Percentiles rank a stretch among this genome's conserved stretches.
phyloP scores from a whole-genome alignment of 768 basidiomycete species.

The Suillus plorans region DNA sequence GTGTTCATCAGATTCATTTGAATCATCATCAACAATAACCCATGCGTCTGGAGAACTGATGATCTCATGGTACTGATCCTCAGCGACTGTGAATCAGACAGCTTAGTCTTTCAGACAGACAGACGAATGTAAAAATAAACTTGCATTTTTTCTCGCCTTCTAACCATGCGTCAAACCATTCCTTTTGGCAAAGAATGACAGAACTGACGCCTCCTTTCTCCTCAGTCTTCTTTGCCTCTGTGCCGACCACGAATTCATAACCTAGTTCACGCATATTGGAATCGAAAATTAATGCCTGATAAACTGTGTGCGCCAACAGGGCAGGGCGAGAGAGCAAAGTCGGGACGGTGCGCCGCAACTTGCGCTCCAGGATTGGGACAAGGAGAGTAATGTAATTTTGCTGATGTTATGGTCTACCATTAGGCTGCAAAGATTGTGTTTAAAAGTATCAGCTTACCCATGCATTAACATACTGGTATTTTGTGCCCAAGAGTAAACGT shows the following conservation, averaged over 20 bases:
- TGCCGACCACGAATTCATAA: conserved; percentile 47
- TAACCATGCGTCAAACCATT: conserved; percentile 93
- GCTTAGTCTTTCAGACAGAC: neutral
- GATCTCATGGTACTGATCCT: conserved; percentile 83
- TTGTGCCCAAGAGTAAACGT: conserved; percentile 60
- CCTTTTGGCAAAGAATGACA: conserved; percentile 74
- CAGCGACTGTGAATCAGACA: conserved; percentile 59
- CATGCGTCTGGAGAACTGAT: conserved; percentile 84
- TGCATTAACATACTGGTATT: conserved; percentile 64
- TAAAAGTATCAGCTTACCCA: conserved; percentile 52
- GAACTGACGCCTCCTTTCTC: conserved; percentile 80
- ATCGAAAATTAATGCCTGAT: conserved; percentile 90
- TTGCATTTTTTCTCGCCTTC: conserved; percentile 85
- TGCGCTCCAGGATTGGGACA: conserved; percentile 72
- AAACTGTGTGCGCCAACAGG: conserved; percentile 92
- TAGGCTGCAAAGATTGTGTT: conserved; percentile 2
- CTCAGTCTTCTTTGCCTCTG: conserved; percentile 22
- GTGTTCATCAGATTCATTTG: conserved; percentile 38
- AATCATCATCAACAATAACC: conserved; percentile 72
- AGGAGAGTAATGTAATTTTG: conserved; percentile 81
- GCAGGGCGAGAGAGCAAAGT: conserved; percentile 74
- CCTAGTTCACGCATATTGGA: conserved; percentile 71
- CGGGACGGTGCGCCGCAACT: conserved; percentile 75
- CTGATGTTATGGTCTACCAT: conserved; percentile 37
- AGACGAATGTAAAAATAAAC: conserved; percentile 26